Evolutionary conservation across 768 basidiomycete genomes (phyloP), one percentile per base, ranked within the genome.

Genomic region (Trametes maxima): DNA sequence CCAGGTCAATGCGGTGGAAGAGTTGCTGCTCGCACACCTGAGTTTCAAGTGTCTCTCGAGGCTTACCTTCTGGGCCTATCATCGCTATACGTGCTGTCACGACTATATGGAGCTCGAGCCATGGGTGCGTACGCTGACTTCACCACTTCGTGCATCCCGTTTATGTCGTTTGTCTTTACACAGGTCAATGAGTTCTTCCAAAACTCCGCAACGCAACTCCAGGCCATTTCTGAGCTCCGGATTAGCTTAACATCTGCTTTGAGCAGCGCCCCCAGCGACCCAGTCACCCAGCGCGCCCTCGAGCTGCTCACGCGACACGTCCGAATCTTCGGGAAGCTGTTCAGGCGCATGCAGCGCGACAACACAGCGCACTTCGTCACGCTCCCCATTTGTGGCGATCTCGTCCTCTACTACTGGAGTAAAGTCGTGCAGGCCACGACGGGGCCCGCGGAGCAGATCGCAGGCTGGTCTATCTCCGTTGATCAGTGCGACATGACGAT

Each of bases 381-480:
- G 42, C 74, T 93, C 22, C 86, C 89, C 2, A 72, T 76, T 45
- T 90, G 86, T 66, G 81, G 80, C 33, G 85, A 88, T 55, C 70
- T 92, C 24, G 82, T 94, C 51, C 76, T 91, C 28, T 93, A 85
- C 67, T 93, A 92, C 69, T 94, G 92, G 92, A 82, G 80, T 33
- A 85, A 90, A 68, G 85, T 94, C 21, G 84, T 87, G 10, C 81
- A 86, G 59, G 88, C 92, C n/a, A 84, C 88, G 16, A 72, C 78
- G 54, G 79, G 79, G 40, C 77, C 85, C 5, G 68, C 77, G 13
- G 80, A 82, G 21, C 69, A 80, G 37, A 82, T 90, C 44, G 76
- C 80, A 69, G 90, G 91, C 88, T 67, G 43, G 74, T 14, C 46
- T 12, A 5, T 1, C 14, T 1, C 5, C 24, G 28, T 24, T 11